Evolutionary conservation across 2,329 filamentous ascomycete species (phyloP).

Genomic region (Cucurbitaria berberidis): DNA sequence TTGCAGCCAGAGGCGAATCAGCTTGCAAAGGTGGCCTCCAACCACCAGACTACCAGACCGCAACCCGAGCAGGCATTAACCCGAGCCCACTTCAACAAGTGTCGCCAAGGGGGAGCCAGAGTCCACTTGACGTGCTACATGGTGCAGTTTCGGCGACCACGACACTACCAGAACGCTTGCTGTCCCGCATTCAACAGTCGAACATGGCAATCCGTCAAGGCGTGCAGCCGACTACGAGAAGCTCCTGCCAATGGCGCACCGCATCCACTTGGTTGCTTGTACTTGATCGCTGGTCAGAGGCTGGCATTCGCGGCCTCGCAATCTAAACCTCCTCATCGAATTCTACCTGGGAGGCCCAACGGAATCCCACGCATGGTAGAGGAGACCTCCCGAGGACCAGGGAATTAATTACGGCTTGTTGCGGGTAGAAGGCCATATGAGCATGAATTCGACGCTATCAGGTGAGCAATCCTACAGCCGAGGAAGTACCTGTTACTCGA

Average conservation of each 20-base stretch:
- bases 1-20: constrained; percentile 38
- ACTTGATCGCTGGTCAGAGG: constrained; percentile 4
- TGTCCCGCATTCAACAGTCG: constrained; percentile 28
- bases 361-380: constrained; percentile 12
- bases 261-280: constrained; percentile 14
- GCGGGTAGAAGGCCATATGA: constrained; percentile 15
- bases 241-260: constrained; percentile 20
- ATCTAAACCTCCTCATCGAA: constrained; percentile 5
- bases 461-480: constrained; percentile 36
- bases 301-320: neutral
- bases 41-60: constrained; percentile 28
- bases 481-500: constrained; percentile 38
- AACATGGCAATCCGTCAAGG: constrained; percentile 23
- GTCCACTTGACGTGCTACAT: constrained; percentile 13
- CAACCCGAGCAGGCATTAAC: constrained; percentile 34
- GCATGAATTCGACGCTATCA: constrained; percentile 40
- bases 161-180: constrained; percentile 20
- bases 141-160: constrained; percentile 20
- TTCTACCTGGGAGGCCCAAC: constrained; percentile 11
- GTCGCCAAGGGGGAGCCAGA: constrained; percentile 25
- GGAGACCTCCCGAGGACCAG: constrained; percentile 25
- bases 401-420: constrained; percentile 17
- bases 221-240: constrained; percentile 19
- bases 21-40: constrained; percentile 28
- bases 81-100: constrained; percentile 21